Evolutionary conservation across 176 grass and related monocot genomes (phyloP).

Genomic region (Bonia amplexicaulis): DNA sequence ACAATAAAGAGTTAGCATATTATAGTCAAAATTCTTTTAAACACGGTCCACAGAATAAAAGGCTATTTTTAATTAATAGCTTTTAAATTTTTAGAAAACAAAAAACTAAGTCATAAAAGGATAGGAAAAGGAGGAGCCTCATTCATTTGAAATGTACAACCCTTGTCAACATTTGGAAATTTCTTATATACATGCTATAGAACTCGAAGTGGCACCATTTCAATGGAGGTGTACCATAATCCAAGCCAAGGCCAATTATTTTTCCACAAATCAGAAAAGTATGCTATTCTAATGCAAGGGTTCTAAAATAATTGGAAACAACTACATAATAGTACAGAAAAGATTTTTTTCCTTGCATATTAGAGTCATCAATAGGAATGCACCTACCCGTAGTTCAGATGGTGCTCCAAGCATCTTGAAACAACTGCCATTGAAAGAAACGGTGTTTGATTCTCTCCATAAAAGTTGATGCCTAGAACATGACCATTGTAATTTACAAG

Average conservation of each 20-base stretch:
- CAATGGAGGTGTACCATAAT: neutral
- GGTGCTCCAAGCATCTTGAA: no score
- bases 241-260: neutral
- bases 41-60: neutral
- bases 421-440: neutral
- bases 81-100: neutral
- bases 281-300: no score
- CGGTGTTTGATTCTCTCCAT: neutral
- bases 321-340: no score
- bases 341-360: no score
- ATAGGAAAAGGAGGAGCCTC: neutral
- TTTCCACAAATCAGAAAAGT: no score
- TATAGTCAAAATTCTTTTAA: neutral
- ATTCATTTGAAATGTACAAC: neutral
- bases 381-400: no score
- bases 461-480: slow-evolving; percentile 15
- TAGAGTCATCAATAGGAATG: no score
- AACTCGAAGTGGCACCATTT: neutral
- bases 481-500: neutral
- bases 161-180: neutral
- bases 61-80: neutral
- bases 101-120: neutral
- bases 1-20: neutral
- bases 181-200: neutral
- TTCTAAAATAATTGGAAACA: no score